Percentiles rank a stretch among this genome's conserved stretches.
Conservation (phyloP, 2,329 filamentous ascomycete species). For the Chaetomium sp. region DNA sequence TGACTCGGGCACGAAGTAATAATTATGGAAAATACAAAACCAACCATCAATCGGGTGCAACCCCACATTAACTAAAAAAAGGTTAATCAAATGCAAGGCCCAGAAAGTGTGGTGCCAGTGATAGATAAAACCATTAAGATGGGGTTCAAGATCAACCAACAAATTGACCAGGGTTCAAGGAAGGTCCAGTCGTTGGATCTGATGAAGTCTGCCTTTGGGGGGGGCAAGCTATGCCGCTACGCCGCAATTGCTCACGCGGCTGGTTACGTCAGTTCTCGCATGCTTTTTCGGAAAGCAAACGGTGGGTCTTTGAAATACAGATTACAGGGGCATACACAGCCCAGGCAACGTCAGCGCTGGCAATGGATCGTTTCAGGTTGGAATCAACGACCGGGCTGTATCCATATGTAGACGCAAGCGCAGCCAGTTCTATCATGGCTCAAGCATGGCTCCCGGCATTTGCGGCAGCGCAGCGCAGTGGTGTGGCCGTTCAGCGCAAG, state of each 20-base stretch:
- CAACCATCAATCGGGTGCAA: neutral
- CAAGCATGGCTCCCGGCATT: too few species aligned
- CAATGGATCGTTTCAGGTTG: constrained; percentile 5
- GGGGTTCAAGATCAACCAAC: neutral
- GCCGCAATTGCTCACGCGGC: constrained; percentile 33
- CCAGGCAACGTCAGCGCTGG: constrained; percentile 3
- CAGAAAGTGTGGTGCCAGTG: neutral
- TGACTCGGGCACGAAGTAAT: too few species aligned
- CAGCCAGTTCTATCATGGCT: too few species aligned
- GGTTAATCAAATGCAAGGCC: neutral
- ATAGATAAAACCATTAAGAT: too few species aligned
- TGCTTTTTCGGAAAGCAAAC: neutral
- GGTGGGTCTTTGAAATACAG: neutral
- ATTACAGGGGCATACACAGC: constrained; percentile 4
- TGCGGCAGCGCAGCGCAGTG: too few species aligned
- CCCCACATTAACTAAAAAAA: neutral
- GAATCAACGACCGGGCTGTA: too few species aligned
- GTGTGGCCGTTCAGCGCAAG: too few species aligned
- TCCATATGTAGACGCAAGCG: too few species aligned
- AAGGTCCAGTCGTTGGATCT: neutral
- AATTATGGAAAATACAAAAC: neutral
- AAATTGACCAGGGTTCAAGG: neutral
- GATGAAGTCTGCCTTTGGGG: constrained; percentile 19
- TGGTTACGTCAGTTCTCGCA: constrained; percentile 34
- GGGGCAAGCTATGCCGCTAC: constrained; percentile 21